These are phyloP conservation scores for Citrus cavaleriei DNA, from an alignment of 345 rosid genomes.

Conservation along the genomic window DNA sequence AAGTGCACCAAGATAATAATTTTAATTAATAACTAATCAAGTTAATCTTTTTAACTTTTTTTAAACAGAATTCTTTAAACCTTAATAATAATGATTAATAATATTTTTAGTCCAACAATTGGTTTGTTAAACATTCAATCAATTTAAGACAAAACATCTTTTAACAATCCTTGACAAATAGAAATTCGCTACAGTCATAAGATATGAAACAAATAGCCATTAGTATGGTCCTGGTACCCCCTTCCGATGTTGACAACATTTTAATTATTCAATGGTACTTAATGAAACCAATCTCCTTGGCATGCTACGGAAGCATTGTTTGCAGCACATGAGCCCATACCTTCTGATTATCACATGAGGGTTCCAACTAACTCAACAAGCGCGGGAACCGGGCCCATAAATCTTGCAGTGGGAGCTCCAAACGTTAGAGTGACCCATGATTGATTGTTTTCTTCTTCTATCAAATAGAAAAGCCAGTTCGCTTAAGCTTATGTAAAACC, in stretches of 20 bases:
- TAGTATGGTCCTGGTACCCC: neutral
- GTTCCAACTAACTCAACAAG: conserved; percentile 33
- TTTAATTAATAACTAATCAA: too few relatives aligned
- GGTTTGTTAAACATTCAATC: neutral
- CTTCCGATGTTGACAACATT: too few relatives aligned
- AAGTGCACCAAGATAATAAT: too few relatives aligned
- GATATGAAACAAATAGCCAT: neutral
- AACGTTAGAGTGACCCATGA: too few relatives aligned
- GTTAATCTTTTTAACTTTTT: too few relatives aligned
- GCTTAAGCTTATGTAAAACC: too few relatives aligned
- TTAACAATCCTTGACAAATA: neutral
- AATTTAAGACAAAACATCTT: neutral
- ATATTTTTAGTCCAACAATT: neutral
- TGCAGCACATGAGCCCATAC: conserved; percentile 44
- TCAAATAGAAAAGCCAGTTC: too few relatives aligned
- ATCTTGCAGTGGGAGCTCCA: too few relatives aligned
- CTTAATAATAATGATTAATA: neutral
- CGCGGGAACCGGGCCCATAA: too few relatives aligned
- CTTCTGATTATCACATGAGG: conserved; percentile 38
- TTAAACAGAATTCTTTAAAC: neutral
- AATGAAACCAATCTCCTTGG: conserved; percentile 50
- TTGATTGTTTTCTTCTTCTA: too few relatives aligned
- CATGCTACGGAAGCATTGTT: conserved; percentile 43
- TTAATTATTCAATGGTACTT: conserved; percentile 29
- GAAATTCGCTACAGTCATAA: neutral